Evolutionary conservation across 2,329 filamentous ascomycete genomes (phyloP), one percentile per base, ranked within the genome.

Genomic region (Alternaria brassicae): DNA sequence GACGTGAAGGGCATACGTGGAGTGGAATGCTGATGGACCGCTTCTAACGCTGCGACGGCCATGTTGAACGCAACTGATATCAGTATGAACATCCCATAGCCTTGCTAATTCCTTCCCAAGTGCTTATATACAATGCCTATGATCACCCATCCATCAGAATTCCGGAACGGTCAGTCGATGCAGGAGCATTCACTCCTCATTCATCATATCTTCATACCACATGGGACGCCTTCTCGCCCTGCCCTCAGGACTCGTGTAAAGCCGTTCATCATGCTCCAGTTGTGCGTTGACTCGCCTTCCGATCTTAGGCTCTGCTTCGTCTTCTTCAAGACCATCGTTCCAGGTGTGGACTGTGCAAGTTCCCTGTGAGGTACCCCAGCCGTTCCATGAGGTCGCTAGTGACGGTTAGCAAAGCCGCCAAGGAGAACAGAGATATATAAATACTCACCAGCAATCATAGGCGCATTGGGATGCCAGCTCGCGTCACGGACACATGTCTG

Each of bases 391-490:
- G 8, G 92, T 95, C 37, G 92, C 92, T 91, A 62, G 40, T 17
- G 19, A n/a, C 39, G 6, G 49, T 73, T 53, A 76, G 66, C 49
- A 56, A 37, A 30, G 23, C 7, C 27, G 15, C 17, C n/a, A 21
- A 17, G 13, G 25, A n/a, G 7, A 49, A 13, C 21, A 6, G 36
- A 1, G 23, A 7, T 4, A 19, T 9, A 36, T 23, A 7, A 19
- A 51, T 23, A 78, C 83, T 75, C 79, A 87, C 84, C 85, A 67
- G 88, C 93, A 63, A 97, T 83, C 39, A 96, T 83, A 1, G 93
- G 92, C 2, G 90, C 91, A 65, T 85, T 89, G 0, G 93, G 93
- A 80, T 96, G 93, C 93, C 93, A 97, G 72, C 90, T 92, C 21
- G 91, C 92, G 81, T 97, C 93, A 32, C 93, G 84, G 19, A 97